phyloP scores from a whole-genome alignment of 495 filamentous ascomycete species.

The Annulohypoxylon maeteangense region DNA sequence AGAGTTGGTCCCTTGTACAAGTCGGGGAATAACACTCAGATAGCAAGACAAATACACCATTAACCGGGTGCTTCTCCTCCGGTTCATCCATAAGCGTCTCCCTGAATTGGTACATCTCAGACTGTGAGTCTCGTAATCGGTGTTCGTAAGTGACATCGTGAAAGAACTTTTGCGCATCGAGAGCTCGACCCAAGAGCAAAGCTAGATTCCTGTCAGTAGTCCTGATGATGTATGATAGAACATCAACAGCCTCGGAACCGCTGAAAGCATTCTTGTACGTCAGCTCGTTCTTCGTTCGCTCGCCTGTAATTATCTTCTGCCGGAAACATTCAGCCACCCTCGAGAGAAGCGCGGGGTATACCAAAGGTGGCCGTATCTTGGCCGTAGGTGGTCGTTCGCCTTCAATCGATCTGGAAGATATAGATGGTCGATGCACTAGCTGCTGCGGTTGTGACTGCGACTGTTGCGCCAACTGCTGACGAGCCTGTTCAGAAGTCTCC shows the following conservation, averaged over 20 bases:
- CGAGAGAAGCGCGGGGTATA: conserved; percentile 93
- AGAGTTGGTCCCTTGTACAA: conserved; percentile 91
- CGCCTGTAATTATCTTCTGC: conserved; percentile 81
- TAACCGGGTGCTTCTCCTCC: conserved; percentile 77
- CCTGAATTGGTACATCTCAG: conserved; percentile 96
- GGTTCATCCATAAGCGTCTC: conserved; percentile 91
- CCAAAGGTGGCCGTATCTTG: conserved; percentile 74
- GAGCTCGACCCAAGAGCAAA: conserved; percentile 87
- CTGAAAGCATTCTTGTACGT: conserved; percentile 97
- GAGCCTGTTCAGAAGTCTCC: conserved; percentile 50
- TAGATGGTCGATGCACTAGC: conserved; percentile 56
- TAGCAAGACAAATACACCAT: conserved; percentile 95
- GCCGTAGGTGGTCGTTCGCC: conserved; percentile 61
- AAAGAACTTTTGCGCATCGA: conserved; percentile 99
- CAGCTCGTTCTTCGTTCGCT: conserved; percentile 94
- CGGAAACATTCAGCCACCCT: conserved; percentile 90
- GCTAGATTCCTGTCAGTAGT: conserved; percentile 96
- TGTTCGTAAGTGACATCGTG: conserved; percentile 99
- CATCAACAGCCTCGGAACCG: conserved; percentile 92
- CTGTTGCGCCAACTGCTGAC: conserved; percentile 47
- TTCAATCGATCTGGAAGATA: conserved; percentile 57
- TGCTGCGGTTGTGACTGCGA: conserved; percentile 43
- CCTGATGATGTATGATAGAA: conserved; percentile 93
- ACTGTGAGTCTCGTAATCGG: conserved; percentile 85
- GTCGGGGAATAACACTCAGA: conserved; percentile 99